Evolutionary conservation across 768 basidiomycete genomes (phyloP), one percentile per base, ranked within the genome.

Genomic region (Calocera viscosa): DNA sequence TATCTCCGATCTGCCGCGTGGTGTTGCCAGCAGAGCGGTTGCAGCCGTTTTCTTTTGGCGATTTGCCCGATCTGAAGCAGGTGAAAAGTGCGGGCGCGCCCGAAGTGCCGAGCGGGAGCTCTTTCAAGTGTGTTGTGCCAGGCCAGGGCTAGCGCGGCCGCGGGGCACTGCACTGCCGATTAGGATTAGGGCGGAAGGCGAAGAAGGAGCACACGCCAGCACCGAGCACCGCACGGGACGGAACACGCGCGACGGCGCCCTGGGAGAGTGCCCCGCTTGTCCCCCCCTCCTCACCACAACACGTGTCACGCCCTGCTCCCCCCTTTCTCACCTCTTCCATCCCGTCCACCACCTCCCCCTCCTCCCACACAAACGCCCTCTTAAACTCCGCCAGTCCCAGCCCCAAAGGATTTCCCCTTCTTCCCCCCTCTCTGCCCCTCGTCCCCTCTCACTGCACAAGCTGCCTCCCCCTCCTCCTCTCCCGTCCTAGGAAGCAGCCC

Each of bases 261-360:
- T 30, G 10, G 26, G 14, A 2, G 7, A 26, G 53, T 26, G 7
- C 8, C 24, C 53, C 53, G 35, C 35, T 38, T 38, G 5, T 5
- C 35, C 5, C 35, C 35, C 35, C 35, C 35, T 38, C 35, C 53
- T 60, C 53, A 60, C 53, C 53, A 60, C 53, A 60, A 60, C 53
- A 60, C 53, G 53, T 60, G 53, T 60, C 53, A 60, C 53, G 53
- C 53, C 53, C 30, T 60, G 53, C 53, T 60, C 14, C 24, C 24
- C 30, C 53, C 30, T 19, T 10, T 28, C 14, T 26, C 30, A 2
- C 53, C 53, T 60, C 53, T 60, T 60, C 30, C 30, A 11, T 32
- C 30, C 53, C 53, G 7, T 19, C 30, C 53, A 2, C 22, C 53
- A 5, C 53, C 26, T 60, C 53, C 53, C 30, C 14, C 53, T 60